Evolutionary conservation across 139 green algal genomes (phyloP), one percentile per base, ranked within the genome.

Genomic region (Desmodesmus armatus): DNA sequence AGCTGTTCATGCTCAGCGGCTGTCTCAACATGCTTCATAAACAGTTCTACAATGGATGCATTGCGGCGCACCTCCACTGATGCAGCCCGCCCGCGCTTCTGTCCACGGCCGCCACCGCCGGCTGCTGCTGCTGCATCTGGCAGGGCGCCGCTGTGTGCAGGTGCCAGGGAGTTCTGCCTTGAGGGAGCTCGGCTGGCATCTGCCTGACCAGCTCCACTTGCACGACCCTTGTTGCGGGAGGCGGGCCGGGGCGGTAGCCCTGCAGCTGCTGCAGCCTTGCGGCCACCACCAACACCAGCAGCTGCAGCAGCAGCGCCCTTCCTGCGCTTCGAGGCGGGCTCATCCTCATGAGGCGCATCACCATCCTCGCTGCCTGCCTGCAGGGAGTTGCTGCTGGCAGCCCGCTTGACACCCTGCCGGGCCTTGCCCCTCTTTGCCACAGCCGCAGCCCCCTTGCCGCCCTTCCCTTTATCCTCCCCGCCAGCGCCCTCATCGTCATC

Each of bases 201-300:
- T 41, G 21, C 62, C 6, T 43, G 62, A 47, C 19, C 62, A 19
- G 0, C 78, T 65, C 39, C 39, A 67, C 66, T 41, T 40, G 76
- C 55, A 5, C 21, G 23, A 29, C 11, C 60, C 60, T 69, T 69
- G 13, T 33, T 69, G 40, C 69, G 39, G 23, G 69, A 53, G 4
- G 35, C 39, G 29, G 76, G 76, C 76, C 53, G 37, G 17, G 76
- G 76, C 15, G 76, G 76, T 37, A 82, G 55, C 3, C 39, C 76
- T 27, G 76, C 31, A 63, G 31, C 74, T 4, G 51, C n/a, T 15
- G 66, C 66, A 29, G n/a, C n/a, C n/a, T n/a, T n/a, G n/a, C n/a
- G n/a, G n/a, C n/a, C n/a, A n/a, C n/a, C n/a, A n/a, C n/a, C n/a
- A n/a, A n/a, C n/a, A n/a, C n/a, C 63, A 69, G 25, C 60, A 69